These are phyloP conservation scores for Kwoniella sp. DNA, from an alignment of 768 basidiomycete genomes.

Conservation along the genomic window DNA sequence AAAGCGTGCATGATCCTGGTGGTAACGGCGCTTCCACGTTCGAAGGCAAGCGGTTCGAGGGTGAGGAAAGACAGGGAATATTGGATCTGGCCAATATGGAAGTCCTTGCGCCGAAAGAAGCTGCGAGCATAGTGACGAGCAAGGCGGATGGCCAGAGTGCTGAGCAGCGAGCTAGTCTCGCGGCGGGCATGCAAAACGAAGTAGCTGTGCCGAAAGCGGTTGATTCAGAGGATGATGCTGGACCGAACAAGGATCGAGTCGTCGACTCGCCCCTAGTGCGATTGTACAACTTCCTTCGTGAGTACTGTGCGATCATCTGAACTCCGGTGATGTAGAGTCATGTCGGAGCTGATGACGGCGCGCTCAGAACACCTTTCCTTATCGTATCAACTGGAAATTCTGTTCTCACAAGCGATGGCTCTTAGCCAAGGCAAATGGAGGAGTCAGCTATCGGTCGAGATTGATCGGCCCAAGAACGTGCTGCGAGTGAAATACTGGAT, in stretches of 20 bases:
- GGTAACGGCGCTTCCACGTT: slow-evolving; percentile 57
- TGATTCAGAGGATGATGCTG: neutral
- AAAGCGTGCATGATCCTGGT: slow-evolving; percentile 75
- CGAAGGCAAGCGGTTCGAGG: slow-evolving; percentile 35
- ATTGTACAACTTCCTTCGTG: slow-evolving; percentile 85
- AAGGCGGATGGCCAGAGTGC: slow-evolving; percentile 6
- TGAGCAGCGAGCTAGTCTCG: neutral
- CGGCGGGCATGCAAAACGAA: slow-evolving; percentile 10
- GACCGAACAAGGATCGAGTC: slow-evolving; percentile 56
- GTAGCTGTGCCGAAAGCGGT: slow-evolving; percentile 4
- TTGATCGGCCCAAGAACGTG: slow-evolving; percentile 69
- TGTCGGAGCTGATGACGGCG: neutral
- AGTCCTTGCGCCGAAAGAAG: slow-evolving; percentile 22
- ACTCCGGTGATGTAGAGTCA: neutral
- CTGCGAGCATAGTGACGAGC: neutral
- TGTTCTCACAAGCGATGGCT: slow-evolving; percentile 56
- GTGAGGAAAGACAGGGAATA: slow-evolving; percentile 42
- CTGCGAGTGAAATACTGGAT: slow-evolving; percentile 84
- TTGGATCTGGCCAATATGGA: slow-evolving; percentile 44
- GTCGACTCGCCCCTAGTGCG: slow-evolving; percentile 83
- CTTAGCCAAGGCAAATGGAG: slow-evolving; percentile 47
- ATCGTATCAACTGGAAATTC: slow-evolving; percentile 86
- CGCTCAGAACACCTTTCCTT: slow-evolving; percentile 54
- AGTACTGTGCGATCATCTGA: slow-evolving; percentile 47
- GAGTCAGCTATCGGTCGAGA: slow-evolving; percentile 65